These are phyloP conservation scores for Diaporthe citriasiana DNA, from an alignment of 2,329 filamentous ascomycete species.

Conservation along the genomic window DNA sequence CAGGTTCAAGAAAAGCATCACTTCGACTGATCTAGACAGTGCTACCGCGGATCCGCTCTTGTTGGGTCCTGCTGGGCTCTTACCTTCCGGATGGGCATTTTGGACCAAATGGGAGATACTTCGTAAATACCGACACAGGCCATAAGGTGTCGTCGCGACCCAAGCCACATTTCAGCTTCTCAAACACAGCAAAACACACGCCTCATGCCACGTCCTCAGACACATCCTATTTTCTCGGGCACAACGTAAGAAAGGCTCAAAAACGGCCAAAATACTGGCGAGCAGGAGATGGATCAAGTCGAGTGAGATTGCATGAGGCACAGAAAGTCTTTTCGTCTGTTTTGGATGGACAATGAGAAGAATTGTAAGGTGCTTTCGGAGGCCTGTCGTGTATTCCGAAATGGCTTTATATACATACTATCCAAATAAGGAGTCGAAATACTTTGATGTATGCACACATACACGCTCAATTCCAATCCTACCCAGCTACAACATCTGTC, in stretches of 20 bases:
- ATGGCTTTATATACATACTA: no score
- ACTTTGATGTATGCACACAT: no score
- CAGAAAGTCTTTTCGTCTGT: not conserved
- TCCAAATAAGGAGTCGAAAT: no score
- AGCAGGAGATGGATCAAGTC: no score
- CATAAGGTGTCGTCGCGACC: not conserved
- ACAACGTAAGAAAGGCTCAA: not conserved
- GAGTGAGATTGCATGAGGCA: not conserved
- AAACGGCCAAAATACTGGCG: not conserved
- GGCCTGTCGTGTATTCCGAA: no score
- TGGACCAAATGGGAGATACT: not conserved
- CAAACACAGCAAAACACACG: not conserved
- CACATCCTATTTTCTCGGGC: no score
- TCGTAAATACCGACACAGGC: not conserved
- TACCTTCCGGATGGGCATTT: not conserved
- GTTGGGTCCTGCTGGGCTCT: not conserved
- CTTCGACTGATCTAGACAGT: not conserved
- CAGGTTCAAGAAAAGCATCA: not conserved
- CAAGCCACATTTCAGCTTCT: not conserved
- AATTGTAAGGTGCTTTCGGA: no score
- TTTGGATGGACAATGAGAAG: no score
- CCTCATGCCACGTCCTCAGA: no score
- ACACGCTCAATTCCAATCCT: no score
- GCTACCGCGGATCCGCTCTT: not conserved
- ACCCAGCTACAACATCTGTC: no score